These are phyloP conservation scores for Globisporangium irregulare DNA, from an alignment of 352 stramenopile species.

Conservation along the genomic window DNA sequence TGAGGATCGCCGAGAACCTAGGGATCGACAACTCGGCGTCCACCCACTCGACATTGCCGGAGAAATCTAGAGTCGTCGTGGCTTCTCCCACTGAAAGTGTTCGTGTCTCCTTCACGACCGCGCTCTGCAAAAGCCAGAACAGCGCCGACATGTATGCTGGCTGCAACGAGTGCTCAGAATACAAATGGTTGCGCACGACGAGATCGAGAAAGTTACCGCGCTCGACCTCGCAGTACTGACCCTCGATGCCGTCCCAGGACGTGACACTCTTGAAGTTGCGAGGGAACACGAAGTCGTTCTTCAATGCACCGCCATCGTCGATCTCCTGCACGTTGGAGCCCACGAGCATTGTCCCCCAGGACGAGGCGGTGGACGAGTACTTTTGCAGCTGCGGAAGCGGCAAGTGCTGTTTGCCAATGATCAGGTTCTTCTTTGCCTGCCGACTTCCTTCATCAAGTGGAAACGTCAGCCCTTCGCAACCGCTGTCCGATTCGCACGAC, in stretches of 20 bases:
- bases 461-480: slow-evolving; percentile 28
- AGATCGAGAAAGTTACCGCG: slow-evolving; percentile 38
- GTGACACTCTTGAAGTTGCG: slow-evolving; percentile 35
- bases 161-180: slow-evolving; percentile 43
- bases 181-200: slow-evolving; percentile 42
- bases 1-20: slow-evolving; percentile 32
- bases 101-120: slow-evolving; percentile 26
- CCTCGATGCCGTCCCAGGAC: slow-evolving; percentile 30
- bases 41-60: slow-evolving; percentile 21
- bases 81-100: slow-evolving; percentile 13
- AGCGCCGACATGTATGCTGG: slow-evolving; percentile 45
- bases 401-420: slow-evolving; percentile 31
- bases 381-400: slow-evolving; percentile 27
- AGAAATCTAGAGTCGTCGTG: slow-evolving; percentile 26
- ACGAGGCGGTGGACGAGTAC: slow-evolving; percentile 27
- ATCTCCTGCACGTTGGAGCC: slow-evolving; percentile 51
- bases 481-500: slow-evolving; percentile 16
- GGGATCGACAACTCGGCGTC: slow-evolving; percentile 40
- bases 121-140: slow-evolving; percentile 57
- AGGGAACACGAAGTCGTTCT: slow-evolving; percentile 56
- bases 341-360: slow-evolving; percentile 35
- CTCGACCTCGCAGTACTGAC: slow-evolving; percentile 40
- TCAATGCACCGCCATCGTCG: slow-evolving; percentile 41
- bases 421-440: slow-evolving; percentile 14
- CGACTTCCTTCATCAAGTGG: slow-evolving; percentile 19